Percentiles rank a stretch among this genome's conserved stretches.
Conservation (phyloP, 1,284 basidiomycete genomes). For the Pisolithus thermaeus region DNA sequence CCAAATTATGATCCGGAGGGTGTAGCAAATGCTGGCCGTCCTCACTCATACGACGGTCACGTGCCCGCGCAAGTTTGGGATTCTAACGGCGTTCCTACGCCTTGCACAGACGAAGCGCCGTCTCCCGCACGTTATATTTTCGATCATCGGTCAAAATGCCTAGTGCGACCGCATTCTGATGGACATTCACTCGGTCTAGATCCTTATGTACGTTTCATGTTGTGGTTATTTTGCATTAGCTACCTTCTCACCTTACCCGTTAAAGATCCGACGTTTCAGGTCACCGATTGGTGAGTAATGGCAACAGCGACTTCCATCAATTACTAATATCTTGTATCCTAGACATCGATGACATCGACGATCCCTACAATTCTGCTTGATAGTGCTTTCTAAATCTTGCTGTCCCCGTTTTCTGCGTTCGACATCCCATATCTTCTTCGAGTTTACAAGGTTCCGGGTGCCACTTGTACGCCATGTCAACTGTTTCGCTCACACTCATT, state of each 20-base stretch:
- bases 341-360: constrained; percentile 26
- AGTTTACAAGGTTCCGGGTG: not conserved
- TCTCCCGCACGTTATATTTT: constrained; percentile 22
- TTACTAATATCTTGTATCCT: constrained; percentile 10
- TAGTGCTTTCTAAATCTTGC: too few relatives aligned
- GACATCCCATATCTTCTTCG: not conserved
- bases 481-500: not conserved
- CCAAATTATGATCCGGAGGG: constrained; percentile 28
- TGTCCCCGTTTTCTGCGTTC: not conserved
- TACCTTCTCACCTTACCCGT: not conserved
- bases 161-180: constrained; percentile 28
- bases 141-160: constrained; percentile 21
- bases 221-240: not conserved
- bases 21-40: constrained; percentile 8
- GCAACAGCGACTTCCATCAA: not conserved
- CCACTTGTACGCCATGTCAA: not conserved
- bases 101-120: constrained; percentile 2
- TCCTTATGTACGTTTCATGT: constrained; percentile 24
- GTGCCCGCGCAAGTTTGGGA: constrained; percentile 21
- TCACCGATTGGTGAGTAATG: constrained; percentile 25
- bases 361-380: constrained; percentile 1
- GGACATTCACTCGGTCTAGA: constrained; percentile 21
- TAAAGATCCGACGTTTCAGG: constrained; percentile 24
- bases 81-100: constrained; percentile 10
- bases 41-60: constrained; percentile 21